These are phyloP conservation scores for Exsudoporus floridanus DNA, from an alignment of 1,284 basidiomycete species.

Conservation along the genomic window DNA sequence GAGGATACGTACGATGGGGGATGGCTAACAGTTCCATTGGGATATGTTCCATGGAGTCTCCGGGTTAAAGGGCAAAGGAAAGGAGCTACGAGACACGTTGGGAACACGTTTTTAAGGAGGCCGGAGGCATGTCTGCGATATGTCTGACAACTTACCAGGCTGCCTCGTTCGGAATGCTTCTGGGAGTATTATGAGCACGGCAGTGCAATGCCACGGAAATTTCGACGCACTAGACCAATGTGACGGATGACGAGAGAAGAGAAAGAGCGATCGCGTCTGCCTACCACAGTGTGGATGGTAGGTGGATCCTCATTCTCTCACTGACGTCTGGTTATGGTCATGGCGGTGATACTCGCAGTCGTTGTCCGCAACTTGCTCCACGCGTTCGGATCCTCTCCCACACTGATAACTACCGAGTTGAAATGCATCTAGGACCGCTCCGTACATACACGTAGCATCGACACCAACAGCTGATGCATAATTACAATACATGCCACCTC, in stretches of 20 bases:
- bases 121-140: slow-evolving; percentile 17
- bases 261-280: background rate
- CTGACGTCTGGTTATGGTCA: background rate
- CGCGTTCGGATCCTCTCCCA: background rate
- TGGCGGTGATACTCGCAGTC: too few relatives aligned
- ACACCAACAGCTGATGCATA: slow-evolving; percentile 3
- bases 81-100: slow-evolving; percentile 24
- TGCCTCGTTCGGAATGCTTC: slow-evolving; percentile 24
- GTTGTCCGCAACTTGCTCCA: background rate
- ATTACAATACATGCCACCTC: background rate
- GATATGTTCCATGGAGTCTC: slow-evolving; percentile 22
- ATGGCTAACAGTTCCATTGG: slow-evolving; percentile 21
- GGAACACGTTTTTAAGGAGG: slow-evolving; percentile 30
- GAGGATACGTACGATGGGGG: slow-evolving; percentile 19
- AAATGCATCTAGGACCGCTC: background rate
- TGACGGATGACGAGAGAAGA: slow-evolving; percentile 13
- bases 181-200: slow-evolving; percentile 4
- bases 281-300: slow-evolving; percentile 4
- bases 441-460: slow-evolving; percentile 12
- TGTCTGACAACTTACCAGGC: slow-evolving; percentile 23
- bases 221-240: slow-evolving; percentile 8
- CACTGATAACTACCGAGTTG: background rate
- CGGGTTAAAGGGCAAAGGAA: slow-evolving; percentile 30
- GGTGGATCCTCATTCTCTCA: slow-evolving; percentile 9
- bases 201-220: slow-evolving; percentile 23